Evolutionary conservation across 2,329 filamentous ascomycete species (phyloP).

Genomic region (Stagonosporopsis tanaceti): DNA sequence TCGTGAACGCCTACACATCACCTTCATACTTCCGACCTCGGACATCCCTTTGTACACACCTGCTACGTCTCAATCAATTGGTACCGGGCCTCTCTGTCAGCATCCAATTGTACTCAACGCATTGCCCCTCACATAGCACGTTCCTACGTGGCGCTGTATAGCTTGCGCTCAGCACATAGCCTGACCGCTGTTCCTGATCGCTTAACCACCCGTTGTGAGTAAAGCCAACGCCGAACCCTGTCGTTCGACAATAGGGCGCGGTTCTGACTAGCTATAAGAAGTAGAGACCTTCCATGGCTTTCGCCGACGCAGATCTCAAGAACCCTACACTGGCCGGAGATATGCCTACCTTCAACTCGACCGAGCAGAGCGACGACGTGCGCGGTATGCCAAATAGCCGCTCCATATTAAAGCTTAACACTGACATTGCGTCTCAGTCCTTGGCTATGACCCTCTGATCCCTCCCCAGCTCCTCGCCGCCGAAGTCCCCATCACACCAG

Average conservation of each 20-base stretch:
- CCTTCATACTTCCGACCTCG: background rate
- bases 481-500: conserved; percentile 75
- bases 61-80: conserved; percentile 2
- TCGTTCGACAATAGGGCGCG: conserved; percentile 1
- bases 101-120: conserved; percentile 11
- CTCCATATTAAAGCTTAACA: background rate
- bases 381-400: conserved; percentile 52
- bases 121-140: conserved; percentile 18
- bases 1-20: background rate
- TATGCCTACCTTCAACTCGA: conserved; percentile 41
- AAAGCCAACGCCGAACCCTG: conserved; percentile 5
- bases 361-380: conserved; percentile 58
- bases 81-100: conserved; percentile 11
- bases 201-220: conserved; percentile 18
- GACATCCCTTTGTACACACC: background rate
- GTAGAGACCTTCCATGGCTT: conserved; percentile 23
- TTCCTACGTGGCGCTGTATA: conserved; percentile 20
- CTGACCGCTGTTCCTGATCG: conserved; percentile 25
- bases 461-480: conserved; percentile 85
- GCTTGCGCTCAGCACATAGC: conserved; percentile 21
- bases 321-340: conserved; percentile 23
- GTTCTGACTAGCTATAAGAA: conserved; percentile 28
- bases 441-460: conserved; percentile 93
- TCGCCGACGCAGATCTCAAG: conserved; percentile 23
- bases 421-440: conserved; percentile 64